Base-by-base conservation (phyloP, 2,329 filamentous ascomycete species). In the Colletotrichum australisinense region DNA sequence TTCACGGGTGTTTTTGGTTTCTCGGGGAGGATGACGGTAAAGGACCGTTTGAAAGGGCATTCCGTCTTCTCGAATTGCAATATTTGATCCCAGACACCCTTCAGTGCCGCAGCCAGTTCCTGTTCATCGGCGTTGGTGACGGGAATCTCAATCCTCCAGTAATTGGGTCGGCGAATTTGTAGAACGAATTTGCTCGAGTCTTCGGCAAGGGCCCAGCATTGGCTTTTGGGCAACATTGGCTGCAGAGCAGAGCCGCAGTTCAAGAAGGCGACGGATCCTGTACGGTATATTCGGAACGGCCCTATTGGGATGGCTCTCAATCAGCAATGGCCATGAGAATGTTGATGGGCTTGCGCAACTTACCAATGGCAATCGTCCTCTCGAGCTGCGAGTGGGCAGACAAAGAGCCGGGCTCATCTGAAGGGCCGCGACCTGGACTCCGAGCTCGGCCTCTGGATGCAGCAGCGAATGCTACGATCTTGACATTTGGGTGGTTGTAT, bases 171-270 rank as follows among this genome's bases (percentile, higher is more conserved):
- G 26, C 95, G 89, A 76, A 97, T 94, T 76, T 95, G 93, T 72
- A 98, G 85, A n/a, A 97, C 93, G 77, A 97, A 98, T 77, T 92
- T 89, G 81, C 87, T 95, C 53, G 93, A 93, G 69, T 92, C 89
- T 70, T 94, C 93, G 81, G 97, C 94, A 38, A 98, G 93, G 81
- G 94, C 97, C 95, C 95, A 98, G 80, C 94, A 97, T 82, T 98
- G 95, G 72, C 95, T 97, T 81, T 94, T 94, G 28, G 94, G 94
- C 65, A 98, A 85, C 75, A 98, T 97, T 12, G 95, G 93, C 78
- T 97, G 94, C 22, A 98, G 88, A 19, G 95, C 92, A 68, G 91
- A 91, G 73, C 94, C 94, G 75, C 95, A 97, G 82, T 93, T 96
- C 11, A 98, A 87, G 78, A 98, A 98, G 14, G 94, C 94, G 19